A percentile compares a stretch with the other conserved stretches of the same genome.
Evolutionary conservation across 179 eudicot genomes (phyloP).

Genomic region (Silene noctiflora): DNA sequence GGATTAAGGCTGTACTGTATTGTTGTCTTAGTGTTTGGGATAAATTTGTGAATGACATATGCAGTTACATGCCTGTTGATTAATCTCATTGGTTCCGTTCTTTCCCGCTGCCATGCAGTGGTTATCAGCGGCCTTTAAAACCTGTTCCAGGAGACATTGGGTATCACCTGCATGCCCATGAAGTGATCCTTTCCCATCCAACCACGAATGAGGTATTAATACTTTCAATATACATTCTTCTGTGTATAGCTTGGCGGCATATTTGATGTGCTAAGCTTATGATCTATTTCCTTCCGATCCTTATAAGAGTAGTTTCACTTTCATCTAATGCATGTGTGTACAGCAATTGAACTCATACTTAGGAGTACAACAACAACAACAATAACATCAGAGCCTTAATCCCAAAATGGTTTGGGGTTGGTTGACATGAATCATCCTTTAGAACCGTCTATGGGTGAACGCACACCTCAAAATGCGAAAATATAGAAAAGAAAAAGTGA

Average conservation of each 20-base stretch:
- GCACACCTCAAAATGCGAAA: too few species aligned
- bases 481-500: too few species aligned
- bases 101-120: conserved; percentile 41
- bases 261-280: background rate
- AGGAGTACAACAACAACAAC: too few species aligned
- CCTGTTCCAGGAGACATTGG: conserved; percentile 99
- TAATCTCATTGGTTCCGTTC: background rate
- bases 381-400: too few species aligned
- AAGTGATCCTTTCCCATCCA: conserved; percentile 61
- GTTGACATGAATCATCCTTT: too few species aligned
- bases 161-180: conserved; percentile 89
- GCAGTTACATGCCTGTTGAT: background rate
- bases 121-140: conserved; percentile 71
- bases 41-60: background rate
- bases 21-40: conserved; percentile 4
- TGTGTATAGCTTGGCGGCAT: conserved; percentile 2
- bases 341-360: background rate
- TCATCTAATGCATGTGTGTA: background rate
- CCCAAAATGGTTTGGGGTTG: too few species aligned
- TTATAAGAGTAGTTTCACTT: background rate
- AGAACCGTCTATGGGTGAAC: too few species aligned
- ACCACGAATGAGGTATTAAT: conserved; percentile 58
- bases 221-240: background rate
- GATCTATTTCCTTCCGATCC: background rate
- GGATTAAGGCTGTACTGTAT: background rate